Evolutionary conservation across 1,284 basidiomycete species (phyloP), one percentile per base, ranked within the genome.

Genomic region (Ceratobasidium sp.): DNA sequence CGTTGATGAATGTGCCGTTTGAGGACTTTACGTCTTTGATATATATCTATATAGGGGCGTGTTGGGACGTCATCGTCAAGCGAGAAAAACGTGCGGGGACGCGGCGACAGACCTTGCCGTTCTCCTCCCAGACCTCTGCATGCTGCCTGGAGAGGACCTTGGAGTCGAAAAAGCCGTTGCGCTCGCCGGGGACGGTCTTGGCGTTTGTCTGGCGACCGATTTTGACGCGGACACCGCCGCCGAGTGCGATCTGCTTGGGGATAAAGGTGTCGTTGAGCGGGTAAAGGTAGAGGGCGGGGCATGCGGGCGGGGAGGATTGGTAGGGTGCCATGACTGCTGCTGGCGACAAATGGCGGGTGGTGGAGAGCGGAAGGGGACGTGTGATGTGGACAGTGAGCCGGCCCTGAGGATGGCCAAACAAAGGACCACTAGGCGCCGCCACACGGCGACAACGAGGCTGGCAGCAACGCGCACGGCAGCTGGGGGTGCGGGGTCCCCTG

Each of bases 1-100:
- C 91, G 77, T 99, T 98, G 81, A 99, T 97, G 80, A 99, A 99
- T 6, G 97, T 99, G 3, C 97, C 97, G 77, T 99, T 99, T 0
- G 94, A 97, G 74, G 94, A 96, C 84, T 97, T 97, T 79, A 98
- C 94, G 80, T 99, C 97, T 82, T 95, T 97, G 86, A 99, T 98
- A 84, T 85, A 97, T 80, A 98, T 96, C 93, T 97, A 75, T 10
- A 18, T 32, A 65, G 53, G 71, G 61, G 73, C 26, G 55, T 50
- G 57, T 52, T 72, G 71, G 41, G 55, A 41, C 50, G 67, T 30
- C 59, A 53, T 59, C 23, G 53, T 57, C 14, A 60, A 43, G 58
- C 55, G 32, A 55, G 30, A 48, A 48, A 39, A 60, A 36, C 34
- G 26, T 14, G n/a, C 23, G 10, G 16, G 34, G 21, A 30, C 16